Base-by-base conservation (phyloP, 768 basidiomycete species). In the Kwoniella shandongensis region DNA sequence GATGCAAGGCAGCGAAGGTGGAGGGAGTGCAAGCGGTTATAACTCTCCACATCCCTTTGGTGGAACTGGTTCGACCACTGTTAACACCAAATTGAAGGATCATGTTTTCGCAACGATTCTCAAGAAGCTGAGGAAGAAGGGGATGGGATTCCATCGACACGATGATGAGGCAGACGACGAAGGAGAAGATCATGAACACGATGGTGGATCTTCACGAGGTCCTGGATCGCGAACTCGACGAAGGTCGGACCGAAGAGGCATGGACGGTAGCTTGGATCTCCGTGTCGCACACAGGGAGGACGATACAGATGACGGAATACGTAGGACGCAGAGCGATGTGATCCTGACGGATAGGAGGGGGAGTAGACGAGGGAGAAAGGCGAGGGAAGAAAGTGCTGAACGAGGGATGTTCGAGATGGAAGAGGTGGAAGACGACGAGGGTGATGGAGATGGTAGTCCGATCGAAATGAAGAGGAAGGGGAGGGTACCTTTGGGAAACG, bases 41-140 rank as follows among this genome's bases (percentile, higher is more conserved):
- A 58, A 39, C 27, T 63, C 71, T 0, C 71, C 71, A 25, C 68
- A 68, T 40, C 63, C 67, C 2, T 91, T 91, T 65, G 89, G 88
- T 30, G 94, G 93, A 2, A 88, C 87, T 1, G 94, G 94, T 1
- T 90, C 88, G 13, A 98, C 96, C 4, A 83, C 86, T 51, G 92
- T 97, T 58, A 98, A 99, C 76, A 91, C 88, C 36, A 89, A 85
- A 74, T 80, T 99, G 56, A 93, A 92, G 77, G 92, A 98, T 70
- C 91, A 94, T 66, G 91, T 99, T 44, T 94, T 99, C 73, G 88
- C 84, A 59, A 88, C 89, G 17, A 85, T 98, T 29, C 79, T 97
- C 60, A 84, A 86, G 45, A 81, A 61, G 36, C 61, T 76, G 44
- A 62, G 63, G n/a, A 73, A 65, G 59, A 65, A 65, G 22, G 61